These are phyloP conservation scores for Ceratocystis cacaofunesta DNA, from an alignment of 2,329 filamentous ascomycete species.

Conservation along the genomic window DNA sequence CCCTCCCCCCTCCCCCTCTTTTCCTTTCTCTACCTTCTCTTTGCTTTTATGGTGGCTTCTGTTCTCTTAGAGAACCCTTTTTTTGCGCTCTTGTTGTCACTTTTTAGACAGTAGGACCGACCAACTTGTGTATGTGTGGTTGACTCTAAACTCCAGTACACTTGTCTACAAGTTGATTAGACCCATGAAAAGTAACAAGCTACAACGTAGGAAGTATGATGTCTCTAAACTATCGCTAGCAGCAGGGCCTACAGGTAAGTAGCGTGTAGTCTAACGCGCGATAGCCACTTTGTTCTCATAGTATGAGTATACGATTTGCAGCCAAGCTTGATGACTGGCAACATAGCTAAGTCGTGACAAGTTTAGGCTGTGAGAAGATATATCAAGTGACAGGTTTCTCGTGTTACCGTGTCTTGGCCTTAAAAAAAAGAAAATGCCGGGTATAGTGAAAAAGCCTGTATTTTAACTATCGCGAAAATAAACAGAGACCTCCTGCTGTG, in stretches of 20 bases:
- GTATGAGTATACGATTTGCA: too few species aligned
- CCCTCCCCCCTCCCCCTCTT: neutral
- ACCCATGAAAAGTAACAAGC: neutral
- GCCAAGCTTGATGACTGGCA: too few species aligned
- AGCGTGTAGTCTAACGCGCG: neutral
- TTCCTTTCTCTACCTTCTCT: neutral
- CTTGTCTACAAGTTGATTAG: conserved; percentile 1
- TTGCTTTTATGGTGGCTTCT: neutral
- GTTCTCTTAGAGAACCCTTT: neutral
- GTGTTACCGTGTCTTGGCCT: too few species aligned
- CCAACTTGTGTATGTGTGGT: neutral
- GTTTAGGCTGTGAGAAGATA: too few species aligned
- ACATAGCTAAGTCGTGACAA: too few species aligned
- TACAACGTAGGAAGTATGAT: neutral
- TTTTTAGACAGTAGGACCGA: neutral
- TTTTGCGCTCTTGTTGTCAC: neutral
- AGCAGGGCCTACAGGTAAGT: neutral
- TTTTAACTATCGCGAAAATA: too few species aligned
- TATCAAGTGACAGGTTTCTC: too few species aligned
- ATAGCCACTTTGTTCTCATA: neutral
- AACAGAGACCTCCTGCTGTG: too few species aligned
- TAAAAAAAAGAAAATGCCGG: too few species aligned
- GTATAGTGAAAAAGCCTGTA: too few species aligned
- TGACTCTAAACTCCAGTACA: neutral
- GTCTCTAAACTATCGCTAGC: neutral